Percentiles rank a stretch among this genome's conserved stretches.
These are phyloP conservation scores for Talaromyces adpressus DNA, from an alignment of 495 filamentous ascomycete species.

Conservation along the genomic window DNA sequence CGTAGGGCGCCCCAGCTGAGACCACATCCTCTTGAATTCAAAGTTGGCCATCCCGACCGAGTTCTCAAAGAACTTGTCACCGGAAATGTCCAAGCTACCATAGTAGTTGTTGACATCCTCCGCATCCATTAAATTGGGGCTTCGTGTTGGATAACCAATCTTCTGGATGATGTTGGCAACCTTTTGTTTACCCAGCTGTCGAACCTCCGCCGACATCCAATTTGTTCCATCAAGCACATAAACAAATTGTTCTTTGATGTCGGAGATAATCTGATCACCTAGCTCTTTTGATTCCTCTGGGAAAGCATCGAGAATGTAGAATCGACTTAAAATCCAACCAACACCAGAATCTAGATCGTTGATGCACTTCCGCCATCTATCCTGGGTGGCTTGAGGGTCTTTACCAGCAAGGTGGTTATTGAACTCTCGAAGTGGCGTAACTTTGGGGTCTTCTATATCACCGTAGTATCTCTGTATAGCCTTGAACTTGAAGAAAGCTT, in stretches of 20 bases:
- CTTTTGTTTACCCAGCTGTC: conserved; percentile 56
- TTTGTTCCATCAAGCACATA: conserved; percentile 48
- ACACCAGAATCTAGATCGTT: conserved; percentile 47
- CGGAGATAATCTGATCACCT: conserved; percentile 62
- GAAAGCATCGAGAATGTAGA: conserved; percentile 61
- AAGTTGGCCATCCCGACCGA: conserved; percentile 42
- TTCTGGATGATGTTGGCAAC: conserved; percentile 66
- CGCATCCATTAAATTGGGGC: conserved; percentile 55
- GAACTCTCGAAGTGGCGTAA: conserved; percentile 53
- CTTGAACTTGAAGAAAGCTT: conserved; percentile 56
- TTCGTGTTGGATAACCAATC: conserved; percentile 65
- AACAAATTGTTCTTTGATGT: conserved; percentile 60
- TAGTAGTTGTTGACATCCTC: conserved; percentile 54
- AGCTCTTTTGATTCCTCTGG: conserved; percentile 55
- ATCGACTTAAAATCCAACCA: conserved; percentile 54
- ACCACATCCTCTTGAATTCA: conserved; percentile 44
- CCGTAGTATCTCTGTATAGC: conserved; percentile 44
- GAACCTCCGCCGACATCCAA: conserved; percentile 66
- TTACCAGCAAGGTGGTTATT: conserved; percentile 49
- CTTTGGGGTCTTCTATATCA: conserved; percentile 48
- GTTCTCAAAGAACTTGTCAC: conserved; percentile 54
- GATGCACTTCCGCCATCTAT: conserved; percentile 67
- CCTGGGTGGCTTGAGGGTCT: conserved; percentile 55
- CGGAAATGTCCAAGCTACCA: conserved; percentile 41
- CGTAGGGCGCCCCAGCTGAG: conserved; percentile 51